Base-by-base conservation (phyloP, 495 filamentous ascomycete species). In the Hypoxylon rickii region DNA sequence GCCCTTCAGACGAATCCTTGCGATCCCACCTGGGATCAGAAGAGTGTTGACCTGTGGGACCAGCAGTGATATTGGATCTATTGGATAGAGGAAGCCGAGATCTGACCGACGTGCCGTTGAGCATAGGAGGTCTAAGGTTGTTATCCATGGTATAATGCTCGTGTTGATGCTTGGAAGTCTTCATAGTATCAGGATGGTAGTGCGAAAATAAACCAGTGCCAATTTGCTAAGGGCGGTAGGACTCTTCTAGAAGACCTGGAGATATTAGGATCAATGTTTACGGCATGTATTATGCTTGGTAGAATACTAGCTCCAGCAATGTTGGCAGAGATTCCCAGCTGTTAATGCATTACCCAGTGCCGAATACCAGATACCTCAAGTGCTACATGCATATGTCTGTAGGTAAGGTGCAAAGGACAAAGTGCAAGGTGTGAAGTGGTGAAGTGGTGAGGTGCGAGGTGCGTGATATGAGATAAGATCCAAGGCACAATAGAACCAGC, bases 1-100 rank as follows among this genome's bases (percentile, higher is more conserved):
- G 54, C 7, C 63, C 71, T 22, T 76, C 67, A 2, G 73, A 73
- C 0, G 71, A 74, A 39, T 74, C 69, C 56, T 51, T 65, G 64
- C 63, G 48, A 42, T 70, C 38, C 54, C 63, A 66, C 57, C 62
- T 8, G 47, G 45, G 36, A 45, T 59, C 20, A 61, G 38, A 37
- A 32, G 53, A 24, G 13, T 40, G 41, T 18, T 51, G 42, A 0
- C 24, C 19, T 10, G 51, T 26, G 45, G 58, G 19, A 6, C 12
- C 16, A 24, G 20, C 24, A 41, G 6, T 49, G 44, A 49, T 45
- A 52, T 66, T 54, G 44, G 60, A 60, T 48, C 29, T 40, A 50
- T 68, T 59, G 37, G 60, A 50, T 33, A 69, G 44, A 16, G 61
- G 54, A 20, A 63, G 51, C 19, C 64, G 39, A 19, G 61, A 61